Evolutionary conservation across 73 alveolate genomes (phyloP).

Genomic region (Tetrahymena thermophila): DNA sequence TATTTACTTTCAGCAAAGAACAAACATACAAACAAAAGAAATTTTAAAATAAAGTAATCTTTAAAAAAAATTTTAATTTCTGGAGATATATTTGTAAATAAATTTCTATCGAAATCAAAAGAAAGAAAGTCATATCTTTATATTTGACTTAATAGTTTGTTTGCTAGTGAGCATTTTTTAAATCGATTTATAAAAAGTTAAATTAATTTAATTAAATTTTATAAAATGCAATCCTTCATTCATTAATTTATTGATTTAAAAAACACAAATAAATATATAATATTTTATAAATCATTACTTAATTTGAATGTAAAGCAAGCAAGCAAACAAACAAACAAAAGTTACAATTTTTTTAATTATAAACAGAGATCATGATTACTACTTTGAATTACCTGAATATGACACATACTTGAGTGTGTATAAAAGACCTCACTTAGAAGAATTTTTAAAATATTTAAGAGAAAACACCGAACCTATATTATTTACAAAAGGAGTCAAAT

Average conservation of each 20-base stretch:
- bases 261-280: no score
- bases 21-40: neutral
- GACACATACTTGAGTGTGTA: conserved; percentile 26
- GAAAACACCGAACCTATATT: conserved; percentile 26
- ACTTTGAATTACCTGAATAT: conserved; percentile 36
- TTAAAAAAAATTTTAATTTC: neutral
- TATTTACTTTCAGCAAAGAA: neutral
- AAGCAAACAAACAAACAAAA: no score
- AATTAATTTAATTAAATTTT: no score
- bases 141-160: neutral
- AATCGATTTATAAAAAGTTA: neutral
- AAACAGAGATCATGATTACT: conserved; percentile 28
- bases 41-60: neutral
- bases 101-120: neutral
- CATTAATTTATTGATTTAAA: no score
- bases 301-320: no score
- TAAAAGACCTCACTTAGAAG: conserved; percentile 34
- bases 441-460: conserved; percentile 18
- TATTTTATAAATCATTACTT: no score
- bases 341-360: neutral
- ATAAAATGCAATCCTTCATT: neutral
- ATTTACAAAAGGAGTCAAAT: conserved; percentile 26
- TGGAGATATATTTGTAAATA: neutral
- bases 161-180: neutral
- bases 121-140: neutral